Conservation (phyloP, 345 rosid genomes). For the Gossypium rotundifolium region DNA sequence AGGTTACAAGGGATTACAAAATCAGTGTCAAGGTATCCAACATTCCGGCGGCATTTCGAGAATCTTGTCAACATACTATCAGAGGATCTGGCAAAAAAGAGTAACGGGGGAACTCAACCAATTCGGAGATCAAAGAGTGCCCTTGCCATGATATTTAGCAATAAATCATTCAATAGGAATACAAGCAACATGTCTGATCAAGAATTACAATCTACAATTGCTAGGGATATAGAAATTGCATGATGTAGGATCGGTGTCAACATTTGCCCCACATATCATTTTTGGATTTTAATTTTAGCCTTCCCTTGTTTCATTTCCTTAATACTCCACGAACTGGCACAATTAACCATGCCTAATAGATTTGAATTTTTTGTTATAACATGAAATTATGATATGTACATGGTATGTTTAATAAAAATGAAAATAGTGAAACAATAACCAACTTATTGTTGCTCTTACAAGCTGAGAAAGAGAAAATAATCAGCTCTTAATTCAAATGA, state of each 20-base stretch:
- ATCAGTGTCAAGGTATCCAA: slow-evolving; percentile 81
- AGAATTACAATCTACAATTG: slow-evolving; percentile 27
- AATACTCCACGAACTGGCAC: background rate
- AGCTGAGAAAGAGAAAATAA: no score
- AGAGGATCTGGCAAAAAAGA: slow-evolving; percentile 52
- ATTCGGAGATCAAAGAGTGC: slow-evolving; percentile 53
- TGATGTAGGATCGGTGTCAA: slow-evolving; percentile 16
- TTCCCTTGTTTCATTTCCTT: background rate
- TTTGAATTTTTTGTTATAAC: no score
- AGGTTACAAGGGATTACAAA: slow-evolving; percentile 82
- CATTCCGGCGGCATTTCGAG: slow-evolving; percentile 57
- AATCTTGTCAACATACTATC: slow-evolving; percentile 43
- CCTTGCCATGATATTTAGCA: slow-evolving; percentile 47
- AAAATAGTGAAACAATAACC: no score
- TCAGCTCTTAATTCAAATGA: no score
- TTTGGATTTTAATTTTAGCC: background rate
- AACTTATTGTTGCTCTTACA: no score
- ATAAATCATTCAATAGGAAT: slow-evolving; percentile 50
- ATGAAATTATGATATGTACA: no score
- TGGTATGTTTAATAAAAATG: no score
- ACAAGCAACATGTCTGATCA: slow-evolving; percentile 48
- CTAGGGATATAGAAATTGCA: slow-evolving; percentile 36
- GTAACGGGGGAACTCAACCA: slow-evolving; percentile 18
- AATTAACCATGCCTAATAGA: background rate
- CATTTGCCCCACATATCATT: background rate